Evolutionary conservation across 2,329 filamentous ascomycete species (phyloP), one percentile per base, ranked within the genome.

Genomic region (Pseudogymnoascus sp.): DNA sequence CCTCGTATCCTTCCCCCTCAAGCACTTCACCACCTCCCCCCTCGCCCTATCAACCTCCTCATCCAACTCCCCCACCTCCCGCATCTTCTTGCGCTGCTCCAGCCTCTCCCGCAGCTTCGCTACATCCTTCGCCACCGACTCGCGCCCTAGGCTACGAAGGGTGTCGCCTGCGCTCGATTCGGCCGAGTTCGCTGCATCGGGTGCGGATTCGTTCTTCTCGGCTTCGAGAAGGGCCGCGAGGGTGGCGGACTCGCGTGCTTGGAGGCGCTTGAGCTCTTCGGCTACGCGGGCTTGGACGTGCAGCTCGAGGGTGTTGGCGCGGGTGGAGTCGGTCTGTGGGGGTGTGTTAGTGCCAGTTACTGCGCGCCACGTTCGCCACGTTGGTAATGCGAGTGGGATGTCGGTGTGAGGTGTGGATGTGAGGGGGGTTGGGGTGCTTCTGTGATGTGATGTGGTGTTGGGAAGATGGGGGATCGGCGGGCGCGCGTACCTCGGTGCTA

Each of bases 261-360:
- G 87, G 68, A 96, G 85, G 70, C 87, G 87, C 76, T 88, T 86
- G 69, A 97, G 90, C 78, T 97, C 93, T 71, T 86, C 82, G 71
- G 88, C 86, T 66, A 97, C 91, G 76, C 93, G 93, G 74, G 85
- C 80, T 80, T 97, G 93, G 76, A 96, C 87, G 71, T 93, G 88
- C 67, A 95, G 86, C 79, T 97, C 93, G 75, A 91, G 80, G 73
- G 87, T 81, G 78, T 90, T 90, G 71, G 88, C 83, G 74, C 93
- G 92, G 68, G 91, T 93, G 65, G 87, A 86, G 79, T 97, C 93
- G 77, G 89, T 93, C 93, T 97, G 74, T 65, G 31, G 61, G 21
- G 57, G 11, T 2, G 51, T 18, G 34, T 8, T 61, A 45, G 26
- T 16, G 40, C 64, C 39, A 23, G n/a, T 8, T 18, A 39, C 18